Evolutionary conservation across 1,284 basidiomycete species (phyloP).

Genomic region (Amylostereum chailletii): DNA sequence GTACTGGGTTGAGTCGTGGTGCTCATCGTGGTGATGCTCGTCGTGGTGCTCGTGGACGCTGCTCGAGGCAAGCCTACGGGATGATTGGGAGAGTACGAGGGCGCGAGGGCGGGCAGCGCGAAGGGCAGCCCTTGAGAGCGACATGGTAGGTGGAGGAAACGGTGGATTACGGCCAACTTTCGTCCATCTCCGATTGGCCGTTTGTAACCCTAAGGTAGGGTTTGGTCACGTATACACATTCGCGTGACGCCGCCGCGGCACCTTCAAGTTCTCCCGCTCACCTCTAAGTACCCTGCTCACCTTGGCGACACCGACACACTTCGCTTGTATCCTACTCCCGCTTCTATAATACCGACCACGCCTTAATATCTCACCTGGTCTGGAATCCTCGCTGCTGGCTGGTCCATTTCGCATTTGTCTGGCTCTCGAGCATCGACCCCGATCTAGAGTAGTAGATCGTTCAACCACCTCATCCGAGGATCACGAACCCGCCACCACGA

Average conservation of each 20-base stretch:
- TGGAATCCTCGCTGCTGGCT: no score
- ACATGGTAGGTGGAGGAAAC: constrained; percentile 17
- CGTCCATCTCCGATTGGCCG: neutral
- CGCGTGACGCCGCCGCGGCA: neutral
- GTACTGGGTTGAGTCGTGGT: constrained; percentile 37
- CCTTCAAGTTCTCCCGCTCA: no score
- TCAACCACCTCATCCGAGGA: no score
- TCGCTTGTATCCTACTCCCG: neutral
- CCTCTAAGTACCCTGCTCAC: no score
- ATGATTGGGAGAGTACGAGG: constrained; percentile 15
- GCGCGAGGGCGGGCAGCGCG: constrained; percentile 19
- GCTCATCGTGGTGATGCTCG: constrained; percentile 25
- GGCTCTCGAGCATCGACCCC: no score
- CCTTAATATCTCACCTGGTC: neutral
- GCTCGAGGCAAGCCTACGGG: constrained; percentile 31
- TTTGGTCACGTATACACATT: neutral
- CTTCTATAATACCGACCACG: constrained; percentile 5
- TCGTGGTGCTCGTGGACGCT: constrained; percentile 23
- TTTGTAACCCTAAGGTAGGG: neutral
- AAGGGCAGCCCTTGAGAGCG: constrained; percentile 26
- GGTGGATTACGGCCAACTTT: constrained; percentile 1
- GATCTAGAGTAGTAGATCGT: no score
- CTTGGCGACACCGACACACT: neutral
- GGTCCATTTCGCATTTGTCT: no score
- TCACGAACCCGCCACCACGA: no score